phyloP scores from a whole-genome alignment of 2,329 filamentous ascomycete genomes.

The Pseudogymnoascus sp. region DNA sequence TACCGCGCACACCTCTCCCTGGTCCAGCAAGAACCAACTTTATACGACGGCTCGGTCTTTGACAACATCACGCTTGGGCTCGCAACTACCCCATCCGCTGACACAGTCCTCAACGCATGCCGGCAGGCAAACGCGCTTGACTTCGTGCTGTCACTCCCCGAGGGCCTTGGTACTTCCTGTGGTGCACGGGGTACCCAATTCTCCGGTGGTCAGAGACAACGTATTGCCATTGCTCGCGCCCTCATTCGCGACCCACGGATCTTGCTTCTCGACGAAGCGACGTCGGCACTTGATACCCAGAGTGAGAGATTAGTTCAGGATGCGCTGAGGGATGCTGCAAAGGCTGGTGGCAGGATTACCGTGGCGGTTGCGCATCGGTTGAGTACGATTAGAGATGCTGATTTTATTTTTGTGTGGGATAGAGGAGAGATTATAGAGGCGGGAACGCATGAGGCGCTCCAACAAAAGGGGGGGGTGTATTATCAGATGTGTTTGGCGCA shows the following conservation, averaged over 20 bases:
- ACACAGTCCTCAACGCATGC: constrained; percentile 16
- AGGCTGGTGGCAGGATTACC: neutral
- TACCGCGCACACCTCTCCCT: constrained; percentile 52
- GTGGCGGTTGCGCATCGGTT: constrained; percentile 71
- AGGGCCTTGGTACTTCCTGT: constrained; percentile 64
- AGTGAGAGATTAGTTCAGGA: constrained; percentile 34
- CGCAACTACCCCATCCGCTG: constrained; percentile 36
- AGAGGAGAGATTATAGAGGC: constrained; percentile 72
- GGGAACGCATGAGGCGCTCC: constrained; percentile 17
- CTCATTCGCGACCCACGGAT: constrained; percentile 64
- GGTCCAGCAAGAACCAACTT: constrained; percentile 49
- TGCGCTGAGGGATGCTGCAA: neutral
- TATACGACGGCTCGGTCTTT: constrained; percentile 49
- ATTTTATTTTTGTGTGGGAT: constrained; percentile 87
- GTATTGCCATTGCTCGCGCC: constrained; percentile 73
- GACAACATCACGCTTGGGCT: constrained; percentile 55
- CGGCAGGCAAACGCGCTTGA: constrained; percentile 32
- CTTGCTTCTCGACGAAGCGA: constrained; percentile 81
- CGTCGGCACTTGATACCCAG: constrained; percentile 67
- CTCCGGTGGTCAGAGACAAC: constrained; percentile 77
- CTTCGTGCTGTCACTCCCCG: constrained; percentile 65
- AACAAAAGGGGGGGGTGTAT: constrained; percentile 16
- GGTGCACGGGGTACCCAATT: constrained; percentile 70
- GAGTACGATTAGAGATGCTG: constrained; percentile 91
- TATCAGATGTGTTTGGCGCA: constrained; percentile 20